Percentiles rank a stretch among this genome's conserved stretches.
These are phyloP conservation scores for Suillus cothurnatus DNA, from an alignment of 768 basidiomycete genomes.

Conservation along the genomic window DNA sequence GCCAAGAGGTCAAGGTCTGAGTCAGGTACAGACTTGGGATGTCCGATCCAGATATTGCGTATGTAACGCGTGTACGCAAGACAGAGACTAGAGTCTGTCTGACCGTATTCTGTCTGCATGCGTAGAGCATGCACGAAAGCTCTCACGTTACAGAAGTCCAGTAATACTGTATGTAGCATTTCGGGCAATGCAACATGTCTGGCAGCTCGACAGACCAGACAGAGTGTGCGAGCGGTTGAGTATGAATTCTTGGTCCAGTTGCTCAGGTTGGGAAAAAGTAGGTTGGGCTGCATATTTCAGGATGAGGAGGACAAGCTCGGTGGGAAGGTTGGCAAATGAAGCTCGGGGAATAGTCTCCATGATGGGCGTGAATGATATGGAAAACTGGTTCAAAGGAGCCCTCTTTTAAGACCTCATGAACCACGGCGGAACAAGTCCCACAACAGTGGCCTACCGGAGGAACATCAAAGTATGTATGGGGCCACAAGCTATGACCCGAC, in stretches of 20 bases:
- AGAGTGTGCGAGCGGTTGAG: constrained; percentile 34
- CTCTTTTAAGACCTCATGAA: background rate
- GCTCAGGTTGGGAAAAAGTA: constrained; percentile 29
- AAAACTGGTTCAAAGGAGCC: background rate
- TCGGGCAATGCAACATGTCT: constrained; percentile 38
- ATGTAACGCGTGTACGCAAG: constrained; percentile 36
- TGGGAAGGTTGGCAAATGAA: constrained; percentile 30
- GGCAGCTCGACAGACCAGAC: constrained; percentile 34
- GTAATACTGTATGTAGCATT: constrained; percentile 42
- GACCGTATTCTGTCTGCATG: constrained; percentile 22
- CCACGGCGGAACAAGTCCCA: background rate
- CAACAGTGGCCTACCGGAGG: background rate
- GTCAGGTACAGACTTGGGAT: constrained; percentile 15
- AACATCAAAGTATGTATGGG: constrained; percentile 5
- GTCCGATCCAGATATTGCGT: constrained; percentile 37
- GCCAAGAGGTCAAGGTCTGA: constrained; percentile 23
- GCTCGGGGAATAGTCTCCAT: constrained; percentile 7
- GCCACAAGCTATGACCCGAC: background rate
- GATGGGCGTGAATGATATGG: background rate
- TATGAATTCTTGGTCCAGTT: constrained; percentile 11
- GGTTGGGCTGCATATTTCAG: constrained; percentile 28
- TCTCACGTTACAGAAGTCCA: constrained; percentile 11
- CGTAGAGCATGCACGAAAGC: constrained; percentile 36
- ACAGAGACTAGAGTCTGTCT: constrained; percentile 22
- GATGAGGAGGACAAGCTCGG: constrained; percentile 30